Percentiles rank a stretch among this genome's conserved stretches.
Conservation (phyloP, 129 eudicot genomes). For the Tagetes patula region DNA sequence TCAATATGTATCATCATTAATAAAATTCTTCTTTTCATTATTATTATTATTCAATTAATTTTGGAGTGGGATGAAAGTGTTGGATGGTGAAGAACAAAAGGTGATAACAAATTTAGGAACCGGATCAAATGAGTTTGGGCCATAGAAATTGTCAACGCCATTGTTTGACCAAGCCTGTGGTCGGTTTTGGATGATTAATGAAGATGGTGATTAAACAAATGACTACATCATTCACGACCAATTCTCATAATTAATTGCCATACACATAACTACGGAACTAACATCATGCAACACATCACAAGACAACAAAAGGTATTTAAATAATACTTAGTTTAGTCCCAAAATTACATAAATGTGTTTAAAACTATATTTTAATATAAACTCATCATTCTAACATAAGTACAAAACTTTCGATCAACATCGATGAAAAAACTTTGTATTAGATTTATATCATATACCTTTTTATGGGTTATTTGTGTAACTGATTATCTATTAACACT, state of each 20-base stretch:
- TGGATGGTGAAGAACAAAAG: constrained; percentile 2
- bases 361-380: not conserved
- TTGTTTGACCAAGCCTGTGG: constrained; percentile 37
- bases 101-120: constrained; percentile 24
- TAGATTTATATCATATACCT: too few relatives aligned
- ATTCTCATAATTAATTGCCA: constrained; percentile 30
- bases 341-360: not conserved
- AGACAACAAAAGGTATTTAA: not conserved
- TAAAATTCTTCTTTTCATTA: too few relatives aligned
- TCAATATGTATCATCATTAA: too few relatives aligned
- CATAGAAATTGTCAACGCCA: constrained; percentile 39
- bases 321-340: too few relatives aligned
- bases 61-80: constrained; percentile 12
- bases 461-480: too few relatives aligned
- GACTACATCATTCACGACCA: constrained; percentile 24
- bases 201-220: constrained; percentile 21
- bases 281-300: not conserved
- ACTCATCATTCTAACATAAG: not conserved
- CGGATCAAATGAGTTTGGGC: constrained; percentile 29
- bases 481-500: too few relatives aligned
- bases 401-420: not conserved
- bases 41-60: not conserved
- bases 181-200: constrained; percentile 38
- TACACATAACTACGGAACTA: not conserved
- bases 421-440: not conserved